Conservation (phyloP, 1,139 yeast species). For the Geotrichum fermentans region DNA sequence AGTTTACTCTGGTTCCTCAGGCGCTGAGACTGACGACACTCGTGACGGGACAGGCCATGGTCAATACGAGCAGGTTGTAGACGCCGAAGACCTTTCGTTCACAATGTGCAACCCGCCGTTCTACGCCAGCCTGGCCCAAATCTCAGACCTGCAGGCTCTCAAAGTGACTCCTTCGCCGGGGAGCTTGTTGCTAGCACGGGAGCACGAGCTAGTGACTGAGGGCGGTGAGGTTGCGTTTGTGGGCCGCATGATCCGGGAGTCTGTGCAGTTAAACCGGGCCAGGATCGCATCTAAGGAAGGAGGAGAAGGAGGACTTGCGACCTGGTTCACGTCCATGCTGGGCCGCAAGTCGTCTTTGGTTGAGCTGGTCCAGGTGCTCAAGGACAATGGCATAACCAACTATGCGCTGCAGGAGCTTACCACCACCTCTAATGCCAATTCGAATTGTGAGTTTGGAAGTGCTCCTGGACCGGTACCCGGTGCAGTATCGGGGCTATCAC, state of each 20-base stretch:
- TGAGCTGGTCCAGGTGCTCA: conserved; percentile 27
- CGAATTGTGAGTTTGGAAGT: too few species aligned
- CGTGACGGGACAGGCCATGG: not conserved
- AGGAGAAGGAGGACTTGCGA: conserved; percentile 14
- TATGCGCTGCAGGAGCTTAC: conserved; percentile 34
- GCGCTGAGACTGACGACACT: too few species aligned
- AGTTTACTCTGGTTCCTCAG: too few species aligned
- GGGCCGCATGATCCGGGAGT: conserved; percentile 35
- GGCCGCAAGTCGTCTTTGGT: conserved; percentile 38
- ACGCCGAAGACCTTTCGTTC: too few species aligned
- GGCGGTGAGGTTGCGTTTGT: conserved; percentile 45
- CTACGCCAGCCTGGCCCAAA: conserved; percentile 37
- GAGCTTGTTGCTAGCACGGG: conserved; percentile 29
- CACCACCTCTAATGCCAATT: too few species aligned
- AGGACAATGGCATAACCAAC: conserved; percentile 26
- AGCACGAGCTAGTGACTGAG: conserved; percentile 38
- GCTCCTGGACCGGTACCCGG: too few species aligned
- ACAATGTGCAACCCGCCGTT: conserved; percentile 48
- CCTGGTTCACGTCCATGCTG: conserved; percentile 42
- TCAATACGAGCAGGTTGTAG: not conserved
- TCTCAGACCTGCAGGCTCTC: conserved; percentile 26
- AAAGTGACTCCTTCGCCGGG: conserved; percentile 19
- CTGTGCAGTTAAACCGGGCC: conserved; percentile 21
- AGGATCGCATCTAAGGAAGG: not conserved
- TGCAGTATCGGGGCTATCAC: too few species aligned